Base-by-base conservation (phyloP, 768 basidiomycete species). In the Trametes coccinea region DNA sequence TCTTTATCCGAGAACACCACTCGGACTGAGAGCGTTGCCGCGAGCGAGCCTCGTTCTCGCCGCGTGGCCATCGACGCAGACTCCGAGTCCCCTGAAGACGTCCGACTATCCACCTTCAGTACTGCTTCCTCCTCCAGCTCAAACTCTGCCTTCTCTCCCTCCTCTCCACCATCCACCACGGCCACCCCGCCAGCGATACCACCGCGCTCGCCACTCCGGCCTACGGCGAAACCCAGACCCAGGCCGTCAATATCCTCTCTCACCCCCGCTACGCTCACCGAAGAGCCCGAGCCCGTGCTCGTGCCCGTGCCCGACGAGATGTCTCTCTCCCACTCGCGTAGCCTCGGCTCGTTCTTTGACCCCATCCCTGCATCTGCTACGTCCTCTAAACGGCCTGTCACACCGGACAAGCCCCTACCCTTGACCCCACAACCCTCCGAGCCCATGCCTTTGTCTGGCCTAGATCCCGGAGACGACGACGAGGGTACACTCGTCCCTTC, bases 391-490 rank as follows among this genome's bases (percentile, higher is more conserved):
- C 64, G 71, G 4, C 62, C 72, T 27, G 66, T 64, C 3, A 70
- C 71, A 13, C 73, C 72, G 2, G 71, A 73, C 63, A 75, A 75
- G 53, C 74, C 74, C 11, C 66, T 75, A 11, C 74, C 74, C n/a
- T 67, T 67, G 2, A 67, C 69, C 14, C 73, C 73, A 8, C 64
- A 67, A 11, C 66, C 67, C 34, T 68, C 71, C 29, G 55, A 51
- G 17, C 33, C 56, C 31, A 50, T 63, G 27, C 55, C 61, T 54
- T 64, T 59, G 54, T 53, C 60, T 13, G 52, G 37, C 52, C 27
- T 55, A 37, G 62, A 55, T 11, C 46, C 54, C 29, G 53, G 40
- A 17, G 59, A 62, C 16, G 59, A 61, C 34, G 61, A 59, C 30
- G 59, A 64, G 34, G 70, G 67, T 17, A 57, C 66, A 37, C 53